Evolutionary conservation across 148 eudicot genomes (phyloP), one percentile per base, ranked within the genome.

Genomic region (Diospyros lotus): DNA sequence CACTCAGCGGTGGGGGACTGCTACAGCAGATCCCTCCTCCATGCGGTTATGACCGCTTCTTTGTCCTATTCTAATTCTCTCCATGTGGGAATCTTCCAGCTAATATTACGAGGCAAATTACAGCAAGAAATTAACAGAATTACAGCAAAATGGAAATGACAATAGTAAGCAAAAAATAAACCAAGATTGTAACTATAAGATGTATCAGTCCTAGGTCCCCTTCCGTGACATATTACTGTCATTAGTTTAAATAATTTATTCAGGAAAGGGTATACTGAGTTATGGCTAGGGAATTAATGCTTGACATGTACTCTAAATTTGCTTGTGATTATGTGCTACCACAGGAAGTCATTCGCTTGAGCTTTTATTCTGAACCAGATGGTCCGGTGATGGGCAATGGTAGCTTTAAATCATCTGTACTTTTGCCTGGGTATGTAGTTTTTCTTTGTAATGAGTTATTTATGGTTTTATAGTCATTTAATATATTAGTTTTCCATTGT

Each of bases 341-440:
- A 53, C 88, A 96, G 99, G 99, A 96, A 75, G 80, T 78, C 38
- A 70, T 93, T 77, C 88, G 77, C 39, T 82, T 96, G 75, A 96
- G 88, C 85, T 96, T 96, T 80, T 96, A 85, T 82, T 71, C 85
- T 50, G 86, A 93, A 83, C 99, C 99, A 73, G 99, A 96, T 84
- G 94, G 97, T 61, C 97, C 93, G 80, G 76, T 89, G 61, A 85
- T 81, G 69, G 98, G 98, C 74, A 87, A 87, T 82, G 87, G 93
- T 74, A 84, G 88, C 80, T 96, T 89, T 73, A 86, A 79, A 73
- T 86, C 97, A 66, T 90, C 99, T 66, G 78, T 75, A 68, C 76
- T 96, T 76, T 77, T 89, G 81, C 98, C 98, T 48, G 94, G 99
- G 99, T 96, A 93, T 66, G 85, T 63, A 65, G 66, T 70, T 77